Conservation (phyloP, 257 asterid genomes). For the Nicotiana sylvestris region DNA sequence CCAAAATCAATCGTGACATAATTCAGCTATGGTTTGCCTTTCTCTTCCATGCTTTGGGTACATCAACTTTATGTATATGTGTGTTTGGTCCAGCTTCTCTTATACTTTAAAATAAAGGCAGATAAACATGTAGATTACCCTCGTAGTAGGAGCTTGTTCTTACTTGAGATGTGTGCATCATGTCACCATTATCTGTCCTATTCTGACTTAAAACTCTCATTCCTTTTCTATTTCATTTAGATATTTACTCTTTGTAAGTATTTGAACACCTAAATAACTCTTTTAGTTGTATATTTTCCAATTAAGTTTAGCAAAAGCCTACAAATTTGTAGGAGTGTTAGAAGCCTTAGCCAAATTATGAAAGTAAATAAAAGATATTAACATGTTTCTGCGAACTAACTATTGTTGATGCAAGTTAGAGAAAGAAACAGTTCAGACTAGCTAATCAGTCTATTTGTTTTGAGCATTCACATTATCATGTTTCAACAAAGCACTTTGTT, state of each 20-base stretch:
- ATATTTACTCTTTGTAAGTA: background rate
- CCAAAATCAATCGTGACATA: slow-evolving; percentile 1
- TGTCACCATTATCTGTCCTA: background rate
- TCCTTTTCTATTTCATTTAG: background rate
- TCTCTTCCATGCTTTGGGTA: background rate
- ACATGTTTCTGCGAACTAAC: background rate
- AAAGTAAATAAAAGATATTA: background rate
- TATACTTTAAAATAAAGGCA: background rate
- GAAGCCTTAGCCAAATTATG: background rate
- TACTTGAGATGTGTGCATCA: background rate
- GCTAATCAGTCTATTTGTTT: background rate
- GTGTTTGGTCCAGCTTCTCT: background rate
- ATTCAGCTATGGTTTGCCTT: background rate
- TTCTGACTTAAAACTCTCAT: background rate
- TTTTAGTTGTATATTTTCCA: background rate
- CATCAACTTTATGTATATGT: background rate
- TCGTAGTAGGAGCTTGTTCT: background rate
- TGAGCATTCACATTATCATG: background rate
- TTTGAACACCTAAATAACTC: background rate
- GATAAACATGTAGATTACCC: background rate
- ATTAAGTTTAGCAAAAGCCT: background rate
- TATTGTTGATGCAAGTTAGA: background rate
- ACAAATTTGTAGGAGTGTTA: background rate
- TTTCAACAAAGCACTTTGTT: background rate
- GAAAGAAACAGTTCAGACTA: background rate